Evolutionary conservation across 192 early-diverging fungal genomes (phyloP), one percentile per base, ranked within the genome.

Genomic region (Podila verticillata): DNA sequence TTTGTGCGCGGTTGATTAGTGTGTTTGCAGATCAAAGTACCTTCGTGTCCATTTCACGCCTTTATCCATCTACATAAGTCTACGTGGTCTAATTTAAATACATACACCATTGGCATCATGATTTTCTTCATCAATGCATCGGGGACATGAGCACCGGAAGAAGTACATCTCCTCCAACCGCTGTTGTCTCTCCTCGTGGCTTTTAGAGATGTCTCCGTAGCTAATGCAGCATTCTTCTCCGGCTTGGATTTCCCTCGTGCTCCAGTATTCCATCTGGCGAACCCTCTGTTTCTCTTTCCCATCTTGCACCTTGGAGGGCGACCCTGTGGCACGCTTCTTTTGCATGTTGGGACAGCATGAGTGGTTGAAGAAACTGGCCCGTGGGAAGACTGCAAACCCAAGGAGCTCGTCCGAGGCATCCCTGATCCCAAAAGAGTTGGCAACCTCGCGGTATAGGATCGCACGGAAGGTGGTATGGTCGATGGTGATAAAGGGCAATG

Each of bases 351-450:
- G 89, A 5, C 73, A 73, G 51, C 91, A 92, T 3, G 90, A 90
- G 60, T 92, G 91, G 66, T 92, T 92, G 64, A 92, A 92, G 48
- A 87, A 91, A 7, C 88, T 87, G 0, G 91, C 91, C 0, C 84
- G 81, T 9, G 91, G 89, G 57, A 89, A 90, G 3, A 92, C 85
- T 13, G 87, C 85, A 51, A 85, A 91, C 0, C 90, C 90, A 5
- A 91, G 34, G 2, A 86, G 74, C 63, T 91, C 78, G 28, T 85
- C 84, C 5, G 84, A 68, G 24, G 75, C 74, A 47, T 92, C 90
- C 68, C 90, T 89, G 62, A 92, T 85, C 0, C 91, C 91, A 83
- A 92, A 92, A 7, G 90, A 89, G 65, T 92, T 92, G 24, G 91
- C 85, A 54, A 88, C 86, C 74, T 92, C 91, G 28, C 89, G 84